Conservation (phyloP, 129 eudicot genomes). For the Arctium minus region DNA sequence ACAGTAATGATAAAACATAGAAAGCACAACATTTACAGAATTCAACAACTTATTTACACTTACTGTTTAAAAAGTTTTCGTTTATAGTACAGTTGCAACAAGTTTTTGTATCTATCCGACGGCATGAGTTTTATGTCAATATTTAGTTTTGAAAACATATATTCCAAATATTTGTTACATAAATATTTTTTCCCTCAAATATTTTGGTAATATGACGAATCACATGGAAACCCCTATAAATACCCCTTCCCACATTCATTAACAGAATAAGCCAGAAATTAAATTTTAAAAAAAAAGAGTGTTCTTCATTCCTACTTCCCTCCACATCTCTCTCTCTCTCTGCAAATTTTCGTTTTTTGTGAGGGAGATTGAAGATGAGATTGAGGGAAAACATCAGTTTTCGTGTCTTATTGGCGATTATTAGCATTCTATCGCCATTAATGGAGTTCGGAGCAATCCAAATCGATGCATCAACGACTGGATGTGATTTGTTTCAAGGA, state of each 20-base stretch:
- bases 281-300: slow-evolving; percentile 8
- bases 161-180: neutral
- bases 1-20: neutral
- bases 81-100: neutral
- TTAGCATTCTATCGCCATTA: slow-evolving; percentile 10
- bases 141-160: neutral
- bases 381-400: neutral
- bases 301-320: neutral
- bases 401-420: neutral
- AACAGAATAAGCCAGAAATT: slow-evolving; percentile 16
- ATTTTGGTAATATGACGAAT: neutral
- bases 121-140: neutral
- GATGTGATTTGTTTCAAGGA: slow-evolving; percentile 61
- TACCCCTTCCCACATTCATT: slow-evolving; percentile 25
- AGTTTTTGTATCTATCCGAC: neutral
- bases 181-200: neutral
- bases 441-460: slow-evolving; percentile 20
- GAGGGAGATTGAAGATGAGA: slow-evolving; percentile 28
- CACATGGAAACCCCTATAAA: slow-evolving; percentile 26
- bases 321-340: slow-evolving; percentile 16
- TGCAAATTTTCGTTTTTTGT: neutral
- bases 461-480: neutral
- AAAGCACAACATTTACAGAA: neutral
- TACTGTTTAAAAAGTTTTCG: too few relatives aligned
- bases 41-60: too few relatives aligned